Base-by-base conservation (phyloP, 2,329 filamentous ascomycete species). In the Fusarium staphyleae region DNA sequence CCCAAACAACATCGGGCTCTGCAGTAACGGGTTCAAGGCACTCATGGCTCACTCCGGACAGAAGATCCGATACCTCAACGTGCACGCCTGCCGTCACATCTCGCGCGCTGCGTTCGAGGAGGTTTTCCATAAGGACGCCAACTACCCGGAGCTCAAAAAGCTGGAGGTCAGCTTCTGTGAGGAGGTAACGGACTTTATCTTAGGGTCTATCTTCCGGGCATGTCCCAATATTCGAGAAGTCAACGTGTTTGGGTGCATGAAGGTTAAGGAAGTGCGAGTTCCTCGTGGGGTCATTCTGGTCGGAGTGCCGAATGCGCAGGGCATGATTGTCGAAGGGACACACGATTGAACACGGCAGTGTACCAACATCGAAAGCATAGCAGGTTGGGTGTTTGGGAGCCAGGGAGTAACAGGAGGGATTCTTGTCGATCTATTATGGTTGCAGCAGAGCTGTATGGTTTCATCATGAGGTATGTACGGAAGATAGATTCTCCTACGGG, bases 61-160 rank as follows among this genome's bases (percentile, higher is more conserved):
- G 1, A 78, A 75, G 10, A 74, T 98, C 2, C 79, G 81, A 53
- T 77, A 82, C 33, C 77, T 98, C 28, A 90, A 96, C 67, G 78
- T 97, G n/a, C 84, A 90, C 12, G 90, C 88, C 0, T 96, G 91
- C 69, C 87, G 93, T 3, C 89, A 96, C 70, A 93, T 98, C 58
- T 82, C 85, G 2, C 79, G 82, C 28, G 75, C 82, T 13, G 86
- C 90, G 0, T 92, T 96, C 53, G 85, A 90, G 57, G 81, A 87
- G 9, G 87, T 89, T 0, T 97, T 98, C 66, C 75, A 77, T 5
- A 73, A 75, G 8, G 79, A 79, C 18, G 83, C 81, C 36, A 57
- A 47, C 1, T 97, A 96, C 63, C 85, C 88, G 0, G 78, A 85
- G 10, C 78, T 98, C 28, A 77, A 78, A 55, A 83, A 88, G 51